These are phyloP conservation scores for Pistacia atlantica DNA, from an alignment of 345 rosid species.

Conservation along the genomic window DNA sequence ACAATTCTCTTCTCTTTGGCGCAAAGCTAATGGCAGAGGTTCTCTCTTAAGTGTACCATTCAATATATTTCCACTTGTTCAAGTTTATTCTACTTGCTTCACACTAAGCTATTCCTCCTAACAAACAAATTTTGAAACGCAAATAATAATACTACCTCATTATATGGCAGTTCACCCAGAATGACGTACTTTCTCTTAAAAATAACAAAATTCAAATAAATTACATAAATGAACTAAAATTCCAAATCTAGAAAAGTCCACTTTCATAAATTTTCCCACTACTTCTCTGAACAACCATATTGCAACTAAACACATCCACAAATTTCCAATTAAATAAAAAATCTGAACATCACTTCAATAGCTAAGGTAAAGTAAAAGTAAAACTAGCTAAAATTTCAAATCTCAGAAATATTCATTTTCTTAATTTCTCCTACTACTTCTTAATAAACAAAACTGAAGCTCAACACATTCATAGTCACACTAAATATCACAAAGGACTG, in stretches of 20 bases:
- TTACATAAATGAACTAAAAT: conserved; percentile 8
- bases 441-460: background rate
- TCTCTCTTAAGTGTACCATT: background rate
- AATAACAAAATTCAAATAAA: background rate
- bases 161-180: background rate
- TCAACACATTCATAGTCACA: background rate
- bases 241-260: background rate
- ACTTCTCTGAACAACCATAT: background rate
- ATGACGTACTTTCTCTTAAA: background rate
- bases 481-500: background rate
- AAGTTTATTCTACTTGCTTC: background rate
- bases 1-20: background rate
- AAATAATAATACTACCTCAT: background rate
- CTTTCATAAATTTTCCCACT: background rate
- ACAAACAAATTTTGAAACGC: background rate
- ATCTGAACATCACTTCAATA: background rate
- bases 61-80: background rate
- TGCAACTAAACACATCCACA: background rate
- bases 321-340: background rate
- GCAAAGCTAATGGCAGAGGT: background rate
- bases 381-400: background rate
- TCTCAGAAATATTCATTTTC: background rate
- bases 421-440: background rate
- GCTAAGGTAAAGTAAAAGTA: background rate
- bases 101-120: background rate